These are phyloP conservation scores for Microcyclospora tardicrescens DNA, from an alignment of 2,329 filamentous ascomycete species.

Conservation along the genomic window DNA sequence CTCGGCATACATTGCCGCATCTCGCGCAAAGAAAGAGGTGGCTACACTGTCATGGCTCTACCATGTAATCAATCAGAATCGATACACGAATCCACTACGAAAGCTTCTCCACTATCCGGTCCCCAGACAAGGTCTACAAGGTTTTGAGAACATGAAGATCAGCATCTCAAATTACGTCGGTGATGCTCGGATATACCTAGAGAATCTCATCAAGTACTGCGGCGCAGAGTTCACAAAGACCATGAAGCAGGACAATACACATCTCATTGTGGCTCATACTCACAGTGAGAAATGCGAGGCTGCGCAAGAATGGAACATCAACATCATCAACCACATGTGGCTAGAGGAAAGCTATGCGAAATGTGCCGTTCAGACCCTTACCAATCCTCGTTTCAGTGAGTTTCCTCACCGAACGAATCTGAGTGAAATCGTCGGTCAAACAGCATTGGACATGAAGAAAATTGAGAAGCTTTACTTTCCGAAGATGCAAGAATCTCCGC, in stretches of 20 bases:
- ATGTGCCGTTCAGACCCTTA: slow-evolving; percentile 61
- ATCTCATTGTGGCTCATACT: slow-evolving; percentile 81
- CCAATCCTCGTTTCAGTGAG: slow-evolving; percentile 64
- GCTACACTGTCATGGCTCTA: slow-evolving; percentile 93
- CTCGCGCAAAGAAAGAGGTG: slow-evolving; percentile 65
- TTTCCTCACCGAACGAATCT: slow-evolving; percentile 86
- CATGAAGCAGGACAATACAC: slow-evolving; percentile 89
- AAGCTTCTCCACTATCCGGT: slow-evolving; percentile 84
- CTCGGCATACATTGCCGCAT: slow-evolving; percentile 61
- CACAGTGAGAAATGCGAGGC: slow-evolving; percentile 88
- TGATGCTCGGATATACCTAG: slow-evolving; percentile 82
- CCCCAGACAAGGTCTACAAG: slow-evolving; percentile 61
- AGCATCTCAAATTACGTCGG: slow-evolving; percentile 95
- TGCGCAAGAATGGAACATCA: slow-evolving; percentile 80
- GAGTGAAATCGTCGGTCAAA: slow-evolving; percentile 84
- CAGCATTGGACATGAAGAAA: slow-evolving; percentile 59
- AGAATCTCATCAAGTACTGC: slow-evolving; percentile 73
- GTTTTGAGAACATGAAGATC: slow-evolving; percentile 64
- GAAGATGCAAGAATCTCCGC: slow-evolving; percentile 10
- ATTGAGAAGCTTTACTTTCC: slow-evolving; percentile 57
- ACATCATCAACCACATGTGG: slow-evolving; percentile 91
- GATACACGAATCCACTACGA: slow-evolving; percentile 74
- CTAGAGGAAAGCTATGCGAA: slow-evolving; percentile 93
- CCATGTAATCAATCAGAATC: slow-evolving; percentile 74
- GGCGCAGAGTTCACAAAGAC: slow-evolving; percentile 89